Base-by-base conservation (phyloP, 805 yeast species). In the Myxozyma nipponensis region DNA sequence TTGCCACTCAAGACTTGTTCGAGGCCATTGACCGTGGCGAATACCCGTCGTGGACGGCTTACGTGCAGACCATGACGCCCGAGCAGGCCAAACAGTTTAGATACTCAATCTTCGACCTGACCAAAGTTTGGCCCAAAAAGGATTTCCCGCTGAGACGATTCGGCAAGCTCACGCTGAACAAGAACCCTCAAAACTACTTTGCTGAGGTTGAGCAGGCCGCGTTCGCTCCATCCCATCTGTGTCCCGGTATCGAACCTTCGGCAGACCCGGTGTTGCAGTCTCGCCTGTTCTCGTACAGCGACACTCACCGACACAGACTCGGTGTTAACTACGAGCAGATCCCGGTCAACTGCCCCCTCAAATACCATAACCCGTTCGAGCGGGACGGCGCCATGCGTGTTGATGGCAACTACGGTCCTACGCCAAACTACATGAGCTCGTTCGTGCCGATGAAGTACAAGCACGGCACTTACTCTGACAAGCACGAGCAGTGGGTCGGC, bases 401-500 rank as follows among this genome's bases (percentile, higher is more conserved):
- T 46, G 71, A 70, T 58, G 70, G 69, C 35, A 75, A 74, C 65
- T 76, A 77, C 61, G 81, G 79, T 15, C 51, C 66, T 26, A 66
- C 69, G 54, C 82, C 82, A 45, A 77, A 77, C 65, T 80, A 76
- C 62, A 51, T 46, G 46, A 45, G 52, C 15, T 46, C 56, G 18
- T 44, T 47, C 40, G 37, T 17, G 22, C 57, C 53, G 3, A 42
- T 66, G 50, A 49, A 52, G 47, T 69, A 67, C 62, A 32, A 59
- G 38, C 52, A 54, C 46, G 60, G 58, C 45, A 49, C 62, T 44
- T 45, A 48, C 53, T 46, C 52, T 21, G 76, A 77, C 63, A 79
- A 81, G 61, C 90, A 84, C 69, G 95, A 86, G 72, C 77, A 79
- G 54, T 86, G 93, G 93, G 71, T 73, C 50, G 93, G 93, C 50